phyloP scores from a whole-genome alignment of 2,329 filamentous ascomycete genomes.

The Diaporthe longicolla region DNA sequence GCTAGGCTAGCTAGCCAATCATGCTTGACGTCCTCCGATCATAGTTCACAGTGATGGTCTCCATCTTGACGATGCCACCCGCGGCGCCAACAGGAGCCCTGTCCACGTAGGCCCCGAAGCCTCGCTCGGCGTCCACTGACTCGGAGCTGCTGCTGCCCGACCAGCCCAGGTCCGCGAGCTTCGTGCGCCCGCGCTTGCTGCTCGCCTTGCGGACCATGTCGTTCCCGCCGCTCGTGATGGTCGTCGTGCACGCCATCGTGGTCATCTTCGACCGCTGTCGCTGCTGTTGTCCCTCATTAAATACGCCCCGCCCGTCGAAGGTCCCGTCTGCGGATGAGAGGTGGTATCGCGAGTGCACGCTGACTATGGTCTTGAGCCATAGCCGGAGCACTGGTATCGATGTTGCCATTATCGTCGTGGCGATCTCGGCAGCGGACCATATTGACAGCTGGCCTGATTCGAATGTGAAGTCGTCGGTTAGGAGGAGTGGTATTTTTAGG shows the following conservation, averaged over 20 bases:
- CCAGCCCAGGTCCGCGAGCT: constrained; percentile 29
- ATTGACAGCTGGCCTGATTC: constrained; percentile 42
- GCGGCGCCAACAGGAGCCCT: neutral
- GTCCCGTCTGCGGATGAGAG: constrained; percentile 1
- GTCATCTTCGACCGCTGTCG: neutral
- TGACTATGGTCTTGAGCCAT: constrained; percentile 33
- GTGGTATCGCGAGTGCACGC: constrained; percentile 20
- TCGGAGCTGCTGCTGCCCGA: constrained; percentile 32
- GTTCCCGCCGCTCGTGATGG: constrained; percentile 28
- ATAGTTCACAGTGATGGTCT: constrained; percentile 33
- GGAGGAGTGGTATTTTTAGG: constrained; percentile 19
- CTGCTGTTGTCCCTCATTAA: neutral
- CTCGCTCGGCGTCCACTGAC: neutral
- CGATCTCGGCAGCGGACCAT: constrained; percentile 47
- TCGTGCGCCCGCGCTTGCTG: constrained; percentile 25
- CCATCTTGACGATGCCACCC: constrained; percentile 25
- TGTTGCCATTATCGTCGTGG: constrained; percentile 50
- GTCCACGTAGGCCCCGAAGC: neutral
- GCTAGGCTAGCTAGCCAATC: neutral
- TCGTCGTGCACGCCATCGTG: constrained; percentile 9
- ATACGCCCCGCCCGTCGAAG: constrained; percentile 26
- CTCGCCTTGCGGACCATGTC: constrained; percentile 28
- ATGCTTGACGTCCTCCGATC: constrained; percentile 19
- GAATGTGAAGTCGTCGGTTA: constrained; percentile 38
- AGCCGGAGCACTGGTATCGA: constrained; percentile 51